These are phyloP conservation scores for Solanum clarkiae DNA, from an alignment of 257 asterid genomes.

Conservation along the genomic window DNA sequence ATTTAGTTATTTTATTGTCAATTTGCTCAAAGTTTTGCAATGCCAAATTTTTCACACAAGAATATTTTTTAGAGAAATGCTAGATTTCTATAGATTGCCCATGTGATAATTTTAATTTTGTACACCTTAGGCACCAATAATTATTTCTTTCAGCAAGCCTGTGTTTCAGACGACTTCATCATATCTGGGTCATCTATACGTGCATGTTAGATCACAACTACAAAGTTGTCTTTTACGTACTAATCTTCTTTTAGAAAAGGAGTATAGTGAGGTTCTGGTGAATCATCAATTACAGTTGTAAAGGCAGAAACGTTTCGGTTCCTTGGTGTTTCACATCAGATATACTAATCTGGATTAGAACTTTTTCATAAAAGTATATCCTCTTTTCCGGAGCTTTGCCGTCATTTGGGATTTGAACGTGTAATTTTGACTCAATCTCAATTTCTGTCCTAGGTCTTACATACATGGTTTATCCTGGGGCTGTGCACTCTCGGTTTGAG, in stretches of 20 bases:
- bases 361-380: neutral
- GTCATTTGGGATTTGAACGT: neutral
- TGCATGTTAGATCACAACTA: neutral
- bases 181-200: neutral
- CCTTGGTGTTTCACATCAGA: neutral
- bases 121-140: neutral
- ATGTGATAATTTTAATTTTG: neutral
- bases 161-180: neutral
- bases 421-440: constrained; percentile 2
- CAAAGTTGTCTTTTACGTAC: neutral
- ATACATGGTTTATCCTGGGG: constrained; percentile 87
- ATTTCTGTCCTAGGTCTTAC: constrained; percentile 40
- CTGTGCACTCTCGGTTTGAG: constrained; percentile 92
- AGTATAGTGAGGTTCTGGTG: neutral
- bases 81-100: neutral
- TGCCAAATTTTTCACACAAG: neutral
- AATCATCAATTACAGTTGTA: neutral
- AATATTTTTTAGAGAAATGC: neutral
- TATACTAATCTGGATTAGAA: neutral
- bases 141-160: neutral
- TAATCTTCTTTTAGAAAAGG: neutral
- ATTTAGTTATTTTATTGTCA: neutral
- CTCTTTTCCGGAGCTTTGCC: neutral
- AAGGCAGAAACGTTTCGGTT: neutral
- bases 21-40: neutral